Percentiles rank a stretch among this genome's conserved stretches.
Evolutionary conservation across 2,329 filamentous ascomycete species (phyloP).

Genomic region (Claviceps fusiformis): DNA sequence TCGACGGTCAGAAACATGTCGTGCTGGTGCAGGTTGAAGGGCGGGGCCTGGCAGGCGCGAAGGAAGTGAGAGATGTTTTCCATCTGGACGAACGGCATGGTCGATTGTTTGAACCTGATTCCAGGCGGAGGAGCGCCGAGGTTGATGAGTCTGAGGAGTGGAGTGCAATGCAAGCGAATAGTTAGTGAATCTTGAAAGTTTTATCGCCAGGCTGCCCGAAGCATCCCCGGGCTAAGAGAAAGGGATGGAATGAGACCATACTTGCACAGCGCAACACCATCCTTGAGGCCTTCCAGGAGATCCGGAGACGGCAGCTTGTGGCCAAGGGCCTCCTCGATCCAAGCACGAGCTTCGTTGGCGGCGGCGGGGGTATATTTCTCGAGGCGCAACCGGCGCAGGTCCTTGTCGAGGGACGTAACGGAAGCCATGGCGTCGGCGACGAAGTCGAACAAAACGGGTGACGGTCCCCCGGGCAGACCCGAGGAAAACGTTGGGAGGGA

Average conservation of each 20-base stretch:
- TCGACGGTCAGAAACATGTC: conserved; percentile 95
- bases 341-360: conserved; percentile 68
- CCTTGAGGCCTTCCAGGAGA: conserved; percentile 72
- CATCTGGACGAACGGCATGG: conserved; percentile 99
- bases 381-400: conserved; percentile 84
- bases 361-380: conserved; percentile 87
- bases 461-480: background rate
- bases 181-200: background rate
- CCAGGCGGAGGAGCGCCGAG: conserved; percentile 61
- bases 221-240: too few species aligned
- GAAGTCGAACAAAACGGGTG: background rate
- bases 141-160: conserved; percentile 60
- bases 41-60: conserved; percentile 69
- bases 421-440: conserved; percentile 57
- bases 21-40: conserved; percentile 79
- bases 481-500: background rate
- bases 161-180: background rate
- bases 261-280: conserved; percentile 89
- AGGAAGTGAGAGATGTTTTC: conserved; percentile 98
- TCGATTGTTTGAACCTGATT: conserved; percentile 78
- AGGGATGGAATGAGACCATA: conserved; percentile 27
- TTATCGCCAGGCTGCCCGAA: too few species aligned
- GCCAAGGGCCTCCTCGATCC: conserved; percentile 74
- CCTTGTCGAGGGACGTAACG: conserved; percentile 84
- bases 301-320: conserved; percentile 60